These are phyloP conservation scores for Thuidium tamariscinum DNA, from an alignment of 225 moss, liverwort and hornwort genomes.

Conservation along the genomic window DNA sequence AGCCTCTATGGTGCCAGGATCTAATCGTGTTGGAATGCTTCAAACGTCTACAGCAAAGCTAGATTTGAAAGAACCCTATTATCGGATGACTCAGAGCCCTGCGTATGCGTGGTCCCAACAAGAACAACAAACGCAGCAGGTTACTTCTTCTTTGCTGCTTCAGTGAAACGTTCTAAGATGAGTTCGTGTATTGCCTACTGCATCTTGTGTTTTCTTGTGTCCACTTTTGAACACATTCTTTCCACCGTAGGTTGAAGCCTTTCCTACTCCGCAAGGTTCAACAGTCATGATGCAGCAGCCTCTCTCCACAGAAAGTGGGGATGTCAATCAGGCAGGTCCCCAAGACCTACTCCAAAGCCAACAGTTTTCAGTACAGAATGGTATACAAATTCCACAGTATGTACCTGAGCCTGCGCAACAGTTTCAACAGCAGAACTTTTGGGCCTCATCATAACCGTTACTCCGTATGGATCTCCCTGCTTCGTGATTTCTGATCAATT, in stretches of 20 bases:
- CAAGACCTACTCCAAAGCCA: slow-evolving; percentile 15
- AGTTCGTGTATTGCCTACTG: not conserved
- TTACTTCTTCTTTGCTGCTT: slow-evolving; percentile 6
- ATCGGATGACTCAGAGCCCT: slow-evolving; percentile 40
- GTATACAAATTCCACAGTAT: not conserved
- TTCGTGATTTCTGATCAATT: not conserved
- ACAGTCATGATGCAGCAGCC: slow-evolving; percentile 12
- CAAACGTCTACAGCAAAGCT: slow-evolving; percentile 29
- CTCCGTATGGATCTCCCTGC: not conserved
- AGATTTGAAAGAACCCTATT: slow-evolving; percentile 47
- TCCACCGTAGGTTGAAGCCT: slow-evolving; percentile 19
- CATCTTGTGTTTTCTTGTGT: not conserved
- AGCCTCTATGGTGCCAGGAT: slow-evolving; percentile 19
- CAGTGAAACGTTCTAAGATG: not conserved
- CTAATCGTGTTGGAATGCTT: slow-evolving; percentile 1
- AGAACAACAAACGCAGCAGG: slow-evolving; percentile 31
- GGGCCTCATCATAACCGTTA: slow-evolving; percentile 13
- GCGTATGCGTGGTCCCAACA: slow-evolving; percentile 42
- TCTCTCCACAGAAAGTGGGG: not conserved
- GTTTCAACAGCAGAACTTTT: slow-evolving; percentile 19
- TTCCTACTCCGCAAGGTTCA: slow-evolving; percentile 11
- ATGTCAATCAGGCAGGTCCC: not conserved
- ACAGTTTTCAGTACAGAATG: slow-evolving; percentile 9
- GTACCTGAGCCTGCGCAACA: slow-evolving; percentile 23
- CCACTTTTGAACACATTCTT: not conserved